Evolutionary conservation across 768 basidiomycete genomes (phyloP).

Genomic region (Mycena epipterygia): DNA sequence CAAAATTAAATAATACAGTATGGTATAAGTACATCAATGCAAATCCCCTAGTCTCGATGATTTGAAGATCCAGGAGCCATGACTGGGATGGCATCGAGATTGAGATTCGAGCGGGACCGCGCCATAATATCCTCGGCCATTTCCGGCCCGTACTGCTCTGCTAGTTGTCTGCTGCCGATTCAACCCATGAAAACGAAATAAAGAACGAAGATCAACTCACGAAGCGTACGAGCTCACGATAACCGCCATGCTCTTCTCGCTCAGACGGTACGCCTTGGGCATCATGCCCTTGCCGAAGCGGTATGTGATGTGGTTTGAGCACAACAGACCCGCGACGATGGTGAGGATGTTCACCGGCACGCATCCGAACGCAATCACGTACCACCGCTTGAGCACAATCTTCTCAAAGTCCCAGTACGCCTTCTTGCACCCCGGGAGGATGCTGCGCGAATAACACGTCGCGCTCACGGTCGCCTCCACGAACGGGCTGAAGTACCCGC

Average conservation of each 20-base stretch:
- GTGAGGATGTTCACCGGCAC: slow-evolving; percentile 70
- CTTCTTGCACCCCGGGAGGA: slow-evolving; percentile 73
- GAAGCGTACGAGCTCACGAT: slow-evolving; percentile 77
- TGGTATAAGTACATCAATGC: no score
- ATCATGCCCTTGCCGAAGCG: slow-evolving; percentile 81
- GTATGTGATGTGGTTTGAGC: slow-evolving; percentile 78
- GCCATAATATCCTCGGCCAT: slow-evolving; percentile 49
- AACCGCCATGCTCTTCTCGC: slow-evolving; percentile 68
- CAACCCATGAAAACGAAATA: neutral
- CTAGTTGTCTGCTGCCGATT: slow-evolving; percentile 61
- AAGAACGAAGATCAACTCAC: slow-evolving; percentile 47
- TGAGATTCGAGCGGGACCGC: slow-evolving; percentile 21
- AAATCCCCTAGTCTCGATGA: no score
- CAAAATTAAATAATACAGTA: no score
- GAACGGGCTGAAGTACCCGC: slow-evolving; percentile 77
- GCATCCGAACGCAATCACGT: slow-evolving; percentile 62
- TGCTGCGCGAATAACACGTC: slow-evolving; percentile 71
- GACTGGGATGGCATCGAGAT: neutral
- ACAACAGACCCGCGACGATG: slow-evolving; percentile 67
- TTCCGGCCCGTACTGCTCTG: slow-evolving; percentile 71
- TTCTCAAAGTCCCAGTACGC: slow-evolving; percentile 64
- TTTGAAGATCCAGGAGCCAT: neutral
- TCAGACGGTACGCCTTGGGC: slow-evolving; percentile 75
- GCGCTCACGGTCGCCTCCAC: slow-evolving; percentile 73
- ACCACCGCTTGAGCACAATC: slow-evolving; percentile 65